These are phyloP conservation scores for Amanita polypyramis DNA, from an alignment of 768 basidiomycete species.

Conservation along the genomic window DNA sequence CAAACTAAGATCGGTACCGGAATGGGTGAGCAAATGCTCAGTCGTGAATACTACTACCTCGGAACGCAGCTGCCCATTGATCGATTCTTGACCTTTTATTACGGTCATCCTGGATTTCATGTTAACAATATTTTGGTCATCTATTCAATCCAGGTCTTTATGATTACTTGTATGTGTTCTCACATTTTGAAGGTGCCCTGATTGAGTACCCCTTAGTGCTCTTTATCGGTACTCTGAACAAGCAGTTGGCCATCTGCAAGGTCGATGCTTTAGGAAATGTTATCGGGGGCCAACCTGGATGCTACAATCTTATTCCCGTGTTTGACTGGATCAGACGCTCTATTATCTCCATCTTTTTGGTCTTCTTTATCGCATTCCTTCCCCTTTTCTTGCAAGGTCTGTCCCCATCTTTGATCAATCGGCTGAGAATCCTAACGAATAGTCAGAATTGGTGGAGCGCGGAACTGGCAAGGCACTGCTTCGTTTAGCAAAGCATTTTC, in stretches of 20 bases:
- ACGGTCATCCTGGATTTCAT: conserved; percentile 98
- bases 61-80: conserved; percentile 98
- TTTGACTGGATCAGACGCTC: conserved; percentile 98
- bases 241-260: conserved; percentile 80
- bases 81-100: conserved; percentile 99
- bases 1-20: conserved; percentile 99
- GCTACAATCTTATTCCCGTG: conserved; percentile 93
- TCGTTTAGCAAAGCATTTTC: conserved; percentile 92
- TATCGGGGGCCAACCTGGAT: conserved; percentile 78
- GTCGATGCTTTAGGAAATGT: conserved; percentile 75
- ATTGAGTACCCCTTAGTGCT: conserved; percentile 41
- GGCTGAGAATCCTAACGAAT: not conserved
- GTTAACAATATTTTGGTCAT: conserved; percentile 99
- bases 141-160: conserved; percentile 95
- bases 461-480: conserved; percentile 92
- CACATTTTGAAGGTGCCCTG: conserved; percentile 4
- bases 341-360: conserved; percentile 95
- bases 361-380: conserved; percentile 96
- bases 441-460: conserved; percentile 84
- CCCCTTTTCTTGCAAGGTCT: conserved; percentile 92
- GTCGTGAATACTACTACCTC: conserved; percentile 97
- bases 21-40: conserved; percentile 99
- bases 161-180: conserved; percentile 71
- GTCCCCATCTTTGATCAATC: not conserved
- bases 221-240: conserved; percentile 95